Conservation (phyloP, 192 early-diverging fungal species). For the Backusella tuberculispora region DNA sequence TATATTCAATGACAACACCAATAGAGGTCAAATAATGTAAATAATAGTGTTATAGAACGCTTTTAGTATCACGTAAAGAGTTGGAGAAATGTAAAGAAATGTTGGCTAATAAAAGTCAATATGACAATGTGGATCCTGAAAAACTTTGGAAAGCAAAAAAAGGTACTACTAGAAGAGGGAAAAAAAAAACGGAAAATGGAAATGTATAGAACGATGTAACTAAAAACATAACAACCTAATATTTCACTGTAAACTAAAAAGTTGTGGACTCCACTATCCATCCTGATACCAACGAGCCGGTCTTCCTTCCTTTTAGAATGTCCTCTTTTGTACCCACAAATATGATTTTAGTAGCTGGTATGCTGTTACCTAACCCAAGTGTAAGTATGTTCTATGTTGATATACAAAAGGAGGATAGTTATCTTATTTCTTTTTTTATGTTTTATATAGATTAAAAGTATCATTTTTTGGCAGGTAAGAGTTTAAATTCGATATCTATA, state of each 20-base stretch:
- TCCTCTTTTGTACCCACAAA: conserved; percentile 85
- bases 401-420: not conserved
- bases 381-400: conserved; percentile 39
- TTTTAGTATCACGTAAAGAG: conserved; percentile 62
- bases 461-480: conserved; percentile 68
- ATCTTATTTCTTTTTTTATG: not conserved
- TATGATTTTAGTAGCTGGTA: conserved; percentile 78
- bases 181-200: not conserved
- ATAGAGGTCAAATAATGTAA: not conserved
- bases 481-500: too few relatives aligned
- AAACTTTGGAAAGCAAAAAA: conserved; percentile 76
- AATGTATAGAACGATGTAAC: not conserved
- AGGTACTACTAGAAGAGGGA: conserved; percentile 40
- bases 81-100: conserved; percentile 63
- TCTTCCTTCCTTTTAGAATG: conserved; percentile 85
- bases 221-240: too few relatives aligned
- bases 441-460: conserved; percentile 47
- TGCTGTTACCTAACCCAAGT: conserved; percentile 82
- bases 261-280: conserved; percentile 80
- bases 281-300: conserved; percentile 79
- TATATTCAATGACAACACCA: conserved; percentile 14
- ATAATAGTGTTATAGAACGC: conserved; percentile 47
- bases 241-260: conserved; percentile 7
- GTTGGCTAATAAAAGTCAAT: conserved; percentile 56
- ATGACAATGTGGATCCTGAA: conserved; percentile 46